These are phyloP conservation scores for Metarhizium album DNA, from an alignment of 2,329 filamentous ascomycete species.

Conservation along the genomic window DNA sequence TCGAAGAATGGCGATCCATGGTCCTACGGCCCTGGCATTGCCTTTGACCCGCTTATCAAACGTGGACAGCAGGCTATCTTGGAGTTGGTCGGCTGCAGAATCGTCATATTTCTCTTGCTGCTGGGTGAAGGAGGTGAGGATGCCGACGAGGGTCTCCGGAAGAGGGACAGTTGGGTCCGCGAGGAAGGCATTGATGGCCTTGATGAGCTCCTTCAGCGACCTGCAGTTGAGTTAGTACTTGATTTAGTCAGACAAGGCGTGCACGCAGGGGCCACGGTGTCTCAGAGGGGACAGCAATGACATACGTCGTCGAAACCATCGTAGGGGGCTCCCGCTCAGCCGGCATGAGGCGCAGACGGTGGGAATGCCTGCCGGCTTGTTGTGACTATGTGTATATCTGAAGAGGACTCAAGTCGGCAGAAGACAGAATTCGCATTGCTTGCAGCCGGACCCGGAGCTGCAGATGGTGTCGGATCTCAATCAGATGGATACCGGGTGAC, in stretches of 20 bases:
- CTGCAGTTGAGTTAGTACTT: constrained; percentile 28
- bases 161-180: constrained; percentile 46
- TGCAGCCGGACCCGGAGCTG: not conserved
- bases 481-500: not conserved
- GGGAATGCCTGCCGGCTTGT: not conserved
- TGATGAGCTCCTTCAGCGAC: constrained; percentile 50
- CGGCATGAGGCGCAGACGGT: not conserved
- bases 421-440: not conserved
- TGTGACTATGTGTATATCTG: not conserved
- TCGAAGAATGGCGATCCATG: constrained; percentile 60
- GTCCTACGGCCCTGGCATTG: constrained; percentile 43
- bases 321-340: constrained; percentile 1
- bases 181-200: constrained; percentile 42
- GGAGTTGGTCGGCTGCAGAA: constrained; percentile 55
- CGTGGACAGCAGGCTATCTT: constrained; percentile 59
- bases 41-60: constrained; percentile 55
- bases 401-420: not conserved
- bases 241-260: not conserved
- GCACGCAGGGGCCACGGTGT: not conserved
- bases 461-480: not conserved
- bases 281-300: constrained; percentile 3
- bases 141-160: constrained; percentile 50
- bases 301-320: constrained; percentile 19
- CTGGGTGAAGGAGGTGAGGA: constrained; percentile 57
- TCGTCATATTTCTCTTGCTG: constrained; percentile 60